Evolutionary conservation across 495 filamentous ascomycete genomes (phyloP), one percentile per base, ranked within the genome.

Genomic region (Aspergillus indologenus): DNA sequence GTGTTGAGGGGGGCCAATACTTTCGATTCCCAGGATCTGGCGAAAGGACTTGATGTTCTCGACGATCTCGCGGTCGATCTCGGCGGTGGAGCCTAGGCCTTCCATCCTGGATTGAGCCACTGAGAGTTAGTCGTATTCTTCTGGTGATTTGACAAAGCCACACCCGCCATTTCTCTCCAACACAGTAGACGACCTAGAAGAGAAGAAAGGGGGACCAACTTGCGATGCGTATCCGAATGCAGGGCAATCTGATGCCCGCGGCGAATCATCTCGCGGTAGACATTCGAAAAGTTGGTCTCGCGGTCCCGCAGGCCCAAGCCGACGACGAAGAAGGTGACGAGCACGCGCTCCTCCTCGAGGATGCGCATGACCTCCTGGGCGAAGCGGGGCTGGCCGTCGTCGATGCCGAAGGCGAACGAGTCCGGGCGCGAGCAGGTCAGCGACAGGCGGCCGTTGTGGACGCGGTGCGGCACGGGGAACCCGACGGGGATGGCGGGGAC

Each of bases 241-340:
- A 90, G 66, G 0, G 89, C 89, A 66, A 92, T 81, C 67, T 92
- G 89, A 72, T 91, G 89, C 0, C 89, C 89, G 43, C 75, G 75
- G 4, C 62, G 49, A 15, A 83, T 62, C 87, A 90, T 90, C 61
- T 85, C 82, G 54, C 72, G 73, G 71, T 90, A 90, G 23, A 87
- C 78, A 29, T 68, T 71, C n/a, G 85, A 82, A 17, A 90, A 75
- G 53, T 87, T 87, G 21, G 79, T 86, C 12, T 71, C 67, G 1
- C 58, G 42, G 65, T 91, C 86, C 5, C 85, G 66, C 0, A 92
- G 75, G 0, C 87, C 84, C 7, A 79, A 72, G 1, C 88, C 88
- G 45, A 91, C 88, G 40, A 86, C 90, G 71, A 92, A 92, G 72
- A 92, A 92, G 0, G 89, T 92, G 1, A 89, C 87, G 59, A 81